Evolutionary conservation across 2,329 filamentous ascomycete species (phyloP).

Genomic region (Verticillium dahliae): DNA sequence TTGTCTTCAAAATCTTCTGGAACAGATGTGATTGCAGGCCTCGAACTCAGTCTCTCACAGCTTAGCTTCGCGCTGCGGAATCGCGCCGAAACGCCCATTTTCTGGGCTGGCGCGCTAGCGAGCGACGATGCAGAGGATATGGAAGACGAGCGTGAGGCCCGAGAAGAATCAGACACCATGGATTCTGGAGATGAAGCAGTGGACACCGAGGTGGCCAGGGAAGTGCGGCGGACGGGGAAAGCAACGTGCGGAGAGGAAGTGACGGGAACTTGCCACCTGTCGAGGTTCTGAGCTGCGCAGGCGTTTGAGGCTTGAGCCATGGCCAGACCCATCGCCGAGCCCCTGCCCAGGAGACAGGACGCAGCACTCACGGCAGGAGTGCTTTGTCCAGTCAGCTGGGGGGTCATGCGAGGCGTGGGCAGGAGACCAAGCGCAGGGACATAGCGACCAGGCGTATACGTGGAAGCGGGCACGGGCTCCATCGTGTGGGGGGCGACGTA

Average conservation of each 20-base stretch:
- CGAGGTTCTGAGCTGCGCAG: conserved; percentile 40
- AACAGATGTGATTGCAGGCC: conserved; percentile 48
- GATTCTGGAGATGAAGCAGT: conserved; percentile 60
- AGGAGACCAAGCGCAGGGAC: conserved; percentile 49
- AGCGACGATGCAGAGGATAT: conserved; percentile 57
- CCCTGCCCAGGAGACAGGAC: conserved; percentile 40
- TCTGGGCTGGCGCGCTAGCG: conserved; percentile 52
- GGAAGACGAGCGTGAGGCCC: conserved; percentile 57
- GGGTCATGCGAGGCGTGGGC: conserved; percentile 53
- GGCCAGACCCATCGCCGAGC: conserved; percentile 53
- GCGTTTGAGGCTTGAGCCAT: conserved; percentile 48
- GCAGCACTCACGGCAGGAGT: conserved; percentile 54
- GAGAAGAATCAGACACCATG: conserved; percentile 58
- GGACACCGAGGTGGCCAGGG: conserved; percentile 56
- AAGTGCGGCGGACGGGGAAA: conserved; percentile 48
- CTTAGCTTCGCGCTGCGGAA: conserved; percentile 54
- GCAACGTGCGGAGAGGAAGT: conserved; percentile 48
- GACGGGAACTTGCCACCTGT: conserved; percentile 42
- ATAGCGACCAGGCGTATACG: conserved; percentile 37
- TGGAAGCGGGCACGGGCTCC: conserved; percentile 40
- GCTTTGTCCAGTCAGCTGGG: conserved; percentile 47
- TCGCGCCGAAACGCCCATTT: conserved; percentile 57
- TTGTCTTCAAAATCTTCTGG: conserved; percentile 49
- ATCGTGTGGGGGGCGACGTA: conserved; percentile 36
- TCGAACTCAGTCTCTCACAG: conserved; percentile 47